Percentiles rank a stretch among this genome's conserved stretches.
Evolutionary conservation across 2,329 filamentous ascomycete species (phyloP).

Genomic region (Ceratocystis lukuohia): DNA sequence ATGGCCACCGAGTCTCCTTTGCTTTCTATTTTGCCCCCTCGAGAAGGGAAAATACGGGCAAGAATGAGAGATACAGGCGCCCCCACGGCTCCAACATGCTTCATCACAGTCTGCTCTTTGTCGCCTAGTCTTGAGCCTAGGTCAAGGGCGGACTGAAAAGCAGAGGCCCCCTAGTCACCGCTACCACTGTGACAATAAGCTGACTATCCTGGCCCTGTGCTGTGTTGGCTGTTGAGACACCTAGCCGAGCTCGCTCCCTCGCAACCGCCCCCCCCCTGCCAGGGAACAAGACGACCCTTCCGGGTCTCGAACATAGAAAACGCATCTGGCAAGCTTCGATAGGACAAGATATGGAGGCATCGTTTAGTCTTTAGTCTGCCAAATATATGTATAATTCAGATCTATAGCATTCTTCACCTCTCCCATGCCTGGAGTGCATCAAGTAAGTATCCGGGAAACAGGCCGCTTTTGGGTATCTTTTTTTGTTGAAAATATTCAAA

Average conservation of each 20-base stretch:
- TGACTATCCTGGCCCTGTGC: not conserved
- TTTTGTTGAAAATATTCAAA: constrained; percentile 6
- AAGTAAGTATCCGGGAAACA: not conserved
- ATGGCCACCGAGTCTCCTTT: not conserved
- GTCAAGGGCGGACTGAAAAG: not conserved
- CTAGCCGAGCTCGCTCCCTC: not conserved
- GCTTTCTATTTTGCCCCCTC: not conserved
- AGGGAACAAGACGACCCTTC: not conserved
- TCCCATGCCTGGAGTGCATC: not conserved
- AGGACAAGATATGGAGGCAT: not conserved
- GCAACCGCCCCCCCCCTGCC: not conserved
- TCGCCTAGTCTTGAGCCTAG: not conserved
- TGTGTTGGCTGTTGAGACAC: not conserved
- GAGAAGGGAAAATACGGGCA: not conserved
- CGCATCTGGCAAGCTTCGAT: not conserved
- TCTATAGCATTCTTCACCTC: not conserved
- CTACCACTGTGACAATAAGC: not conserved
- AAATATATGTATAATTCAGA: not conserved
- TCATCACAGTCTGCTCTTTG: not conserved
- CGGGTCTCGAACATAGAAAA: not conserved
- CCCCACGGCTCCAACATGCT: not conserved
- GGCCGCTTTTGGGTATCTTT: constrained; percentile 2
- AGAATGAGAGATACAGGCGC: not conserved
- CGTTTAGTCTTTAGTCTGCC: not conserved
- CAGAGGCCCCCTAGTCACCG: not conserved